Evolutionary conservation across 305 asterid genomes (phyloP).

Genomic region (Fraxinus ornus): DNA sequence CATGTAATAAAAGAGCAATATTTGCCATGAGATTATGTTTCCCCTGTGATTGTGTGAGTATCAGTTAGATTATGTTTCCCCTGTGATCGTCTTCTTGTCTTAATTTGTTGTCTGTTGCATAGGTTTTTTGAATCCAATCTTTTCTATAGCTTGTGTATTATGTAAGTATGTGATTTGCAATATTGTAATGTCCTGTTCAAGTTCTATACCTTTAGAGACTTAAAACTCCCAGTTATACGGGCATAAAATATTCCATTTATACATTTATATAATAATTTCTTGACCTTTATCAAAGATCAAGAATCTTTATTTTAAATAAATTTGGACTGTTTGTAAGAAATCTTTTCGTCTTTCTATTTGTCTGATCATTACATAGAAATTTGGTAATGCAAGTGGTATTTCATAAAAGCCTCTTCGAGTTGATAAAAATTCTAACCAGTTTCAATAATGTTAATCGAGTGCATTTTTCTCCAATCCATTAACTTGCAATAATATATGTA

Average conservation of each 20-base stretch:
- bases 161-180: slow-evolving; percentile 20
- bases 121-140: slow-evolving; percentile 26
- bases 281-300: background rate
- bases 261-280: background rate
- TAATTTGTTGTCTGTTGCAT: slow-evolving; percentile 15
- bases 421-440: background rate
- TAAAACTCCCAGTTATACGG: background rate
- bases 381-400: background rate
- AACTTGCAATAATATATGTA: no score
- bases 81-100: background rate
- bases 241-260: background rate
- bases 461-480: background rate
- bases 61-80: background rate
- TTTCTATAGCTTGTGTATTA: slow-evolving; percentile 16
- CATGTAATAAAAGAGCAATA: background rate
- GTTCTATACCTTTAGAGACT: background rate
- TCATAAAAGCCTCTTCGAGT: background rate
- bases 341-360: background rate
- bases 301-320: no score
- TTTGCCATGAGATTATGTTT: slow-evolving; percentile 1
- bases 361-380: background rate
- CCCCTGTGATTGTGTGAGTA: background rate
- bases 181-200: background rate
- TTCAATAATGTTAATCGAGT: background rate
- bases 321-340: no score